Percentiles rank a stretch among this genome's conserved stretches.
Conservation (phyloP, 2,329 filamentous ascomycete genomes). For the Colletotrichum sp. region DNA sequence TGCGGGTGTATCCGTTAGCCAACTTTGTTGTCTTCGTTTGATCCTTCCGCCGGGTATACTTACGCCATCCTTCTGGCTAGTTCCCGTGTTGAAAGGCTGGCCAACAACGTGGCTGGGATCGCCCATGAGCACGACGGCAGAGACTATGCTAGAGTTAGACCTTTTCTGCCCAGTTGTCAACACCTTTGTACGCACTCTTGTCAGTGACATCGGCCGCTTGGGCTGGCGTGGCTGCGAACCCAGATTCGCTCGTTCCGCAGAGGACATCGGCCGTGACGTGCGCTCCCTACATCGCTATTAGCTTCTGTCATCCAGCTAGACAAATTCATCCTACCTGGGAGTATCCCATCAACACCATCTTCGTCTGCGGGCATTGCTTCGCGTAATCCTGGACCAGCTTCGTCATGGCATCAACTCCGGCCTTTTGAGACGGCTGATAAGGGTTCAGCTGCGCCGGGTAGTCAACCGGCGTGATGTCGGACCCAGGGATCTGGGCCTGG, state of each 20-base stretch:
- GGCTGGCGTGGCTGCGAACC: constrained; percentile 29
- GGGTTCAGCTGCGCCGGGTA: constrained; percentile 41
- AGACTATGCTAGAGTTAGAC: constrained; percentile 29
- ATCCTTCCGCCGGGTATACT: constrained; percentile 11
- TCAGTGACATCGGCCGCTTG: constrained; percentile 30
- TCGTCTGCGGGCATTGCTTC: constrained; percentile 37
- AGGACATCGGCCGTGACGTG: constrained; percentile 41
- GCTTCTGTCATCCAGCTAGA: not conserved
- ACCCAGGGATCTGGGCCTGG: constrained; percentile 34
- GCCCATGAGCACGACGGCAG: constrained; percentile 43
- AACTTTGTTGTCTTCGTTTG: not conserved
- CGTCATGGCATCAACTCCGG: constrained; percentile 31
- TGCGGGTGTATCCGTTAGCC: constrained; percentile 10
- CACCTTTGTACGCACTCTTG: constrained; percentile 23
- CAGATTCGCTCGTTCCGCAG: constrained; percentile 38
- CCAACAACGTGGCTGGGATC: constrained; percentile 44
- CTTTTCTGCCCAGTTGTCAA: not conserved
- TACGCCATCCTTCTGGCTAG: constrained; percentile 40
- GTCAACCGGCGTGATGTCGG: constrained; percentile 35
- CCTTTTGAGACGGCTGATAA: constrained; percentile 39
- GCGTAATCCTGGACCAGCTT: constrained; percentile 36
- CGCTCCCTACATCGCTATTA: constrained; percentile 32
- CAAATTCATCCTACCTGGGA: constrained; percentile 36
- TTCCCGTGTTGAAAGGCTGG: constrained; percentile 38
- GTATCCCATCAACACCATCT: constrained; percentile 46